Conservation (phyloP, 192 early-diverging fungal species). For the Mortierella alpina region DNA sequence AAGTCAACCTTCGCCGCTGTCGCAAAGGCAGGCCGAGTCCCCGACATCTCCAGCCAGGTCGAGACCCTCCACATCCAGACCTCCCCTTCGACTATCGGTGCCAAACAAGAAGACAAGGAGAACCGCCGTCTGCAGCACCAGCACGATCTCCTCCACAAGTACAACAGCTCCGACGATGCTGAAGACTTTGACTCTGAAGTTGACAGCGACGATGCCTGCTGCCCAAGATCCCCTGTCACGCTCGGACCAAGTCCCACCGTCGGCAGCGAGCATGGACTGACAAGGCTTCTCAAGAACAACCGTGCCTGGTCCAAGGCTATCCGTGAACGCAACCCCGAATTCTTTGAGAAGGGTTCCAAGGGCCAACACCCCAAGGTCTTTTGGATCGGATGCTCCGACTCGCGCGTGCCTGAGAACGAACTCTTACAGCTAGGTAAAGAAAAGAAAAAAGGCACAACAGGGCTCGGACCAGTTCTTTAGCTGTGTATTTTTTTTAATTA, state of each 20-base stretch:
- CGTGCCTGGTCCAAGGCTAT: constrained; percentile 70
- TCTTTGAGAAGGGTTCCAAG: constrained; percentile 78
- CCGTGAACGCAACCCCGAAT: constrained; percentile 69
- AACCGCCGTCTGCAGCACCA: constrained; percentile 4
- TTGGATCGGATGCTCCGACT: constrained; percentile 96
- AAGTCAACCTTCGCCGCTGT: neutral
- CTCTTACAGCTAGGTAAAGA: constrained; percentile 65
- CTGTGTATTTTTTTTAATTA: constrained; percentile 1
- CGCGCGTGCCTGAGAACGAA: constrained; percentile 88
- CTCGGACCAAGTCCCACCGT: constrained; percentile 41
- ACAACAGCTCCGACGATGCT: constrained; percentile 1
- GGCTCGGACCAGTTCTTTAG: neutral
- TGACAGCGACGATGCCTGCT: constrained; percentile 32
- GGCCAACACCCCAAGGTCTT: constrained; percentile 87
- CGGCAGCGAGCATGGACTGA: constrained; percentile 18
- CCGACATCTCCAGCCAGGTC: constrained; percentile 19
- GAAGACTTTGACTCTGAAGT: constrained; percentile 11
- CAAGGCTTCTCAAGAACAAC: constrained; percentile 65
- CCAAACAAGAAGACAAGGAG: neutral
- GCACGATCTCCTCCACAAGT: constrained; percentile 43
- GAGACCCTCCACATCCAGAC: constrained; percentile 13
- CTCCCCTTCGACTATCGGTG: neutral
- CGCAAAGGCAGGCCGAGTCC: neutral
- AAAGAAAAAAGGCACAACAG: no score
- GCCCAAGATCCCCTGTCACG: constrained; percentile 39